Evolutionary conservation across 371 early-diverging fungal species (phyloP), one percentile per base, ranked within the genome.

Genomic region (Mortierella sp.): DNA sequence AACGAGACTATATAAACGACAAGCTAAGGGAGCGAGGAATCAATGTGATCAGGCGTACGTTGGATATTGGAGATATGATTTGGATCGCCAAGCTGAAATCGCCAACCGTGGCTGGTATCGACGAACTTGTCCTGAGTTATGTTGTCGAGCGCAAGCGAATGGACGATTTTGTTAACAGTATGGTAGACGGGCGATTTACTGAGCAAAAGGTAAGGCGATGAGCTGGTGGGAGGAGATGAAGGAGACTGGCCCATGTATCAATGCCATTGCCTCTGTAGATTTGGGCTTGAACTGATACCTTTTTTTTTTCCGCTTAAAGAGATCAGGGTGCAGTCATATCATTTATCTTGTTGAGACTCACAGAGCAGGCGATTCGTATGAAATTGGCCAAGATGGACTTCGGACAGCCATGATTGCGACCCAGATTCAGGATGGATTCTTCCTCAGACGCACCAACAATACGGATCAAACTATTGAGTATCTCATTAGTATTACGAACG

Each of bases 61-160:
- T 98, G 61, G 90, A 90, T 4, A 71, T 98, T 2, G 98, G 97
- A 38, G 98, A 98, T 73, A 85, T 93, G 9, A 62, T 93, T 23
- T 98, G 97, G 97, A 80, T 96, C 2, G 98, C 97, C 1, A 83
- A 85, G 21, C 79, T 83, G 34, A 83, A 81, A 18, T 41, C 46
- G 4, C 31, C 34, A 0, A 61, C 58, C 16, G 55, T 61, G 7
- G 64, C 59, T 16, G 60, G 79, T 5, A 50, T 62, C 0, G 86
- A 87, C 13, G 96, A 96, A 56, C 76, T 95, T 18, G 91, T 96
- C 14, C 79, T 97, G 23, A 95, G 95, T 68, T 88, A 87, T 57
- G 81, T 99, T 16, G 72, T 97, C 3, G 99, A 99, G 79, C 87
- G 99, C 27, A 99, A 99, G 74, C 86, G 94, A 19, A 83, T 93